phyloP scores from a whole-genome alignment of 2,329 filamentous ascomycete species.

The Aspergillus felis region DNA sequence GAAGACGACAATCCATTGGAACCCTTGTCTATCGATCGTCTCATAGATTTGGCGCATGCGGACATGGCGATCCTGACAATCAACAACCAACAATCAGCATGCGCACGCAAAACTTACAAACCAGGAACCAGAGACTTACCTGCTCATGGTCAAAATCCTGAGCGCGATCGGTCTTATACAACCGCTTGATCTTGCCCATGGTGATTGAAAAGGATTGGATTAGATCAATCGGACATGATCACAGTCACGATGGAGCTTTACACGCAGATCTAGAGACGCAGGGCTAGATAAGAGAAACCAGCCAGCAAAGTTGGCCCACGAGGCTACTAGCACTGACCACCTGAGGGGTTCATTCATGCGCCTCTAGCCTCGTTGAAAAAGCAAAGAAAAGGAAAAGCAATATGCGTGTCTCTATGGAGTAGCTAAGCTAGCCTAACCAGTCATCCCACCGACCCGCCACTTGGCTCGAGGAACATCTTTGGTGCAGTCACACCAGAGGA shows the following conservation, averaged over 20 bases:
- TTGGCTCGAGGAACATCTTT: not conserved
- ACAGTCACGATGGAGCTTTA: not conserved
- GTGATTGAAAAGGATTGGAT: not conserved
- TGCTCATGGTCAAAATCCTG: slow-evolving; percentile 44
- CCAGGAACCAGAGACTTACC: slow-evolving; percentile 12
- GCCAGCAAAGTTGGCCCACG: too few relatives aligned
- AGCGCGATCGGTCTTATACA: slow-evolving; percentile 43
- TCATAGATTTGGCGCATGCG: slow-evolving; percentile 43
- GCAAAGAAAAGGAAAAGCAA: not conserved
- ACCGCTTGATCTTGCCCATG: slow-evolving; percentile 33
- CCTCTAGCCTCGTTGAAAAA: not conserved
- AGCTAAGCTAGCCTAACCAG: not conserved
- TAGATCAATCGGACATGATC: not conserved
- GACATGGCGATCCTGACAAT: slow-evolving; percentile 37
- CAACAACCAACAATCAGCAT: not conserved
- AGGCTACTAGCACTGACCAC: not conserved
- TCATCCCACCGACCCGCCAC: not conserved
- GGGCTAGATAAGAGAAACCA: not conserved
- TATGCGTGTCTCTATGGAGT: too few relatives aligned
- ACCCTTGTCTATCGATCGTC: slow-evolving; percentile 42
- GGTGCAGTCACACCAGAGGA: too few relatives aligned
- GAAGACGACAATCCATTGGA: slow-evolving; percentile 42
- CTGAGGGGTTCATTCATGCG: not conserved
- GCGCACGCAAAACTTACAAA: too few relatives aligned
- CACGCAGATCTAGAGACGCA: not conserved